Conservation (phyloP, 2,329 filamentous ascomycete species). For the Lomentospora prolificans region DNA sequence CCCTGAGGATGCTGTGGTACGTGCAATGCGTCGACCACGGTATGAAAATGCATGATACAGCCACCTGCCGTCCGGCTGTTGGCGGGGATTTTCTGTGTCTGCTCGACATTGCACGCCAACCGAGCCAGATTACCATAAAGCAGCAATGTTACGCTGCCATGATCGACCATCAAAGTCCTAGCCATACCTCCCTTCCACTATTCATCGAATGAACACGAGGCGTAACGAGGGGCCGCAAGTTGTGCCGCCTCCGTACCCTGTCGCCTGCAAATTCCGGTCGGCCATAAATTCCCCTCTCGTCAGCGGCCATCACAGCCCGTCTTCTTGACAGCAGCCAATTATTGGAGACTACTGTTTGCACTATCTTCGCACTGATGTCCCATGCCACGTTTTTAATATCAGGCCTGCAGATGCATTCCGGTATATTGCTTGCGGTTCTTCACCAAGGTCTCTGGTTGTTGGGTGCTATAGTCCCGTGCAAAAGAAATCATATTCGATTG, state of each 20-base stretch:
- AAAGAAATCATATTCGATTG: too few species aligned
- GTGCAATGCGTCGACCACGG: too few species aligned
- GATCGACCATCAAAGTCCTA: background rate
- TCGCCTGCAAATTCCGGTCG: background rate
- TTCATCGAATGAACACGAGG: background rate
- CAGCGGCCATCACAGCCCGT: background rate
- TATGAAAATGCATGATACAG: too few species aligned
- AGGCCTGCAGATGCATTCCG: background rate
- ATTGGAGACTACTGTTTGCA: background rate
- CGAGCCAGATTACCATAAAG: background rate
- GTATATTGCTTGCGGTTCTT: background rate
- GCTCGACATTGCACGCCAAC: background rate
- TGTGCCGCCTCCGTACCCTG: background rate
- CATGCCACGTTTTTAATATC: constrained; percentile 1
- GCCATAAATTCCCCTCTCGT: too few species aligned
- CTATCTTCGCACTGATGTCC: background rate
- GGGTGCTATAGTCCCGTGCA: too few species aligned
- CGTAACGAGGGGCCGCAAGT: background rate
- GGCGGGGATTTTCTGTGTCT: background rate
- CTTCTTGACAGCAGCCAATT: background rate
- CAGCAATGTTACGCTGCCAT: background rate
- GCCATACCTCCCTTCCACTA: too few species aligned
- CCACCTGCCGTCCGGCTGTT: too few species aligned
- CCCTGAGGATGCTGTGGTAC: too few species aligned
- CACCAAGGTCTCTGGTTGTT: background rate